These are phyloP conservation scores for Ophiostoma australiae DNA, from an alignment of 2,329 filamentous ascomycete genomes.

Conservation along the genomic window DNA sequence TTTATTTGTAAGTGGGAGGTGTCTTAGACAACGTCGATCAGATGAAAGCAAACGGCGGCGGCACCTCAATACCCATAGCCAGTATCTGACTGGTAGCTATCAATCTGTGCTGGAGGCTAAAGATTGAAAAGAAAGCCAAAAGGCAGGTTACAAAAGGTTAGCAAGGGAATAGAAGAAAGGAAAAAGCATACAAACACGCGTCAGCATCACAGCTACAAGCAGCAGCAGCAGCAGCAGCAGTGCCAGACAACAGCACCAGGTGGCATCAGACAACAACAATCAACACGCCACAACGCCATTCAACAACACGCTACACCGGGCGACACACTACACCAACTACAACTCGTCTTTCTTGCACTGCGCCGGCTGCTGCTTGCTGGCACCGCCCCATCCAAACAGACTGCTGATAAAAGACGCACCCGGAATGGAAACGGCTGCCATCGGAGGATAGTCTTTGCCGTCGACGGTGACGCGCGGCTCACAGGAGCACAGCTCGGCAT, in stretches of 20 bases:
- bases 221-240: not conserved
- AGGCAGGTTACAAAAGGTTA: not conserved
- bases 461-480: conserved; percentile 41
- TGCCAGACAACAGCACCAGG: not conserved
- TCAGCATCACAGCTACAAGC: not conserved
- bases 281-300: not conserved
- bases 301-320: not conserved
- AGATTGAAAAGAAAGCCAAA: not conserved
- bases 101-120: conserved; percentile 8
- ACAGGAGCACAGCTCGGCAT: conserved; percentile 47
- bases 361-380: conserved; percentile 14
- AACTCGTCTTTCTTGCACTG: conserved; percentile 22
- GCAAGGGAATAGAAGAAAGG: not conserved
- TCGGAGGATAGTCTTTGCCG: conserved; percentile 44
- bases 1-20: not conserved
- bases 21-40: not conserved
- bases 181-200: not conserved
- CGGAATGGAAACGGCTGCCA: conserved; percentile 39
- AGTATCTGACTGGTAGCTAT: not conserved
- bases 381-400: conserved; percentile 29
- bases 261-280: not conserved
- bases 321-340: not conserved
- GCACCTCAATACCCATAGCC: not conserved
- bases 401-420: conserved; percentile 39
- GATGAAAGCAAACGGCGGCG: not conserved